Evolutionary conservation across 2,329 filamentous ascomycete species (phyloP), one percentile per base, ranked within the genome.

Genomic region (Neonectria coccinea): DNA sequence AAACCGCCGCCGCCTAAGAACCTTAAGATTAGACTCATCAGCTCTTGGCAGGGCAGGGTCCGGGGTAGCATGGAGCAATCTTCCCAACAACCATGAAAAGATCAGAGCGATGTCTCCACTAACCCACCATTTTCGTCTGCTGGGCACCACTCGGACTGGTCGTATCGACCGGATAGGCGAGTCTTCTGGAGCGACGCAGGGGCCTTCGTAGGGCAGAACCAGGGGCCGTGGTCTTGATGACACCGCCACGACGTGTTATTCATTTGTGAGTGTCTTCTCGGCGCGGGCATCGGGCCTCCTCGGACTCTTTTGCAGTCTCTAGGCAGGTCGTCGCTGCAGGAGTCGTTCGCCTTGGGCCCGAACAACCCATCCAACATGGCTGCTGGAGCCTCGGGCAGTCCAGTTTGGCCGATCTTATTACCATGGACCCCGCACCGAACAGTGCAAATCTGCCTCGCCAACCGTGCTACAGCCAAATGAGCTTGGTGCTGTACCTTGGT

Each of bases 11-110:
- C 53, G 47, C 4, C 36, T 39, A 48, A 59, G 33, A 70, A 69
- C 44, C 58, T 73, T 70, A 64, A 72, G 61, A 70, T 73, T 71
- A 70, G 58, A 50, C 36, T 36, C 33, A 36, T 36, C 33, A 36
- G 14, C 33, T 14, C 70, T 72, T 67, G 39, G 71, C 65, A 66
- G 58, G 56, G 41, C 67, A 64, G 54, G 67, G 65, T 56, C 59
- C 48, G 57, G 64, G 62, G 59, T 69, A 68, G 52, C 64, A 53
- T 16, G 33, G 47, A 22, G 22, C 45, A 25, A 51, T 58, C 53
- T 48, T 61, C 64, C 64, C 66, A 64, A 69, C 62, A 42, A 45
- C 41, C 50, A 54, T 22, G 42, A 42, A 47, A 50, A 50, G 45
- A 48, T 27, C 14, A 39, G 36, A 45, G 54, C 31, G 14, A 52